phyloP scores from a whole-genome alignment of 2,329 filamentous ascomycete genomes.

The Zopfia rhizophila region DNA sequence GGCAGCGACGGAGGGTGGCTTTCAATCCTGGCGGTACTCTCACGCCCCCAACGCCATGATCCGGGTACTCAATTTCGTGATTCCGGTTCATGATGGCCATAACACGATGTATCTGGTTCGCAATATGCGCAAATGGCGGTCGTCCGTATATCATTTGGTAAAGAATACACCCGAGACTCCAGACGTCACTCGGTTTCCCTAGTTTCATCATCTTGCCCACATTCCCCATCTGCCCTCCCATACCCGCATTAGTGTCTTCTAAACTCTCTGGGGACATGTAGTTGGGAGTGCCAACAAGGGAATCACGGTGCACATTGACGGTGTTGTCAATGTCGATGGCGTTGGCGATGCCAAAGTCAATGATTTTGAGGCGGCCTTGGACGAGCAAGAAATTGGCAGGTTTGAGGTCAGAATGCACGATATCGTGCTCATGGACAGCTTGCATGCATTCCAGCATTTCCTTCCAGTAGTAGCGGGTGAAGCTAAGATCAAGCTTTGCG shows the following conservation, averaged over 20 bases:
- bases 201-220: constrained; percentile 87
- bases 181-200: constrained; percentile 94
- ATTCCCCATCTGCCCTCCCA: constrained; percentile 54
- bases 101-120: constrained; percentile 85
- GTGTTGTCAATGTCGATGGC: constrained; percentile 96
- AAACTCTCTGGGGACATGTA: constrained; percentile 98
- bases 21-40: constrained; percentile 66
- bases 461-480: constrained; percentile 98
- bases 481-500: constrained; percentile 83
- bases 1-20: constrained; percentile 65
- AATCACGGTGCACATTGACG: constrained; percentile 95
- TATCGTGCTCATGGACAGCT: constrained; percentile 87
- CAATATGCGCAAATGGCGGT: constrained; percentile 93
- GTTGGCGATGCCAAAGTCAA: constrained; percentile 98
- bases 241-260: constrained; percentile 79
- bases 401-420: constrained; percentile 97
- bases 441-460: constrained; percentile 98
- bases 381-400: constrained; percentile 97
- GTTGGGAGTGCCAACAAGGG: constrained; percentile 94
- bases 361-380: constrained; percentile 89
- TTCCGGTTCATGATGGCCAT: constrained; percentile 85
- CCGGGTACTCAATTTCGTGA: constrained; percentile 77
- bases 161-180: constrained; percentile 94
- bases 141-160: constrained; percentile 99
- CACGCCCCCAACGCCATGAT: constrained; percentile 72